Evolutionary conservation across 2,329 filamentous ascomycete genomes (phyloP).

Genomic region (Whalleya microplaca): DNA sequence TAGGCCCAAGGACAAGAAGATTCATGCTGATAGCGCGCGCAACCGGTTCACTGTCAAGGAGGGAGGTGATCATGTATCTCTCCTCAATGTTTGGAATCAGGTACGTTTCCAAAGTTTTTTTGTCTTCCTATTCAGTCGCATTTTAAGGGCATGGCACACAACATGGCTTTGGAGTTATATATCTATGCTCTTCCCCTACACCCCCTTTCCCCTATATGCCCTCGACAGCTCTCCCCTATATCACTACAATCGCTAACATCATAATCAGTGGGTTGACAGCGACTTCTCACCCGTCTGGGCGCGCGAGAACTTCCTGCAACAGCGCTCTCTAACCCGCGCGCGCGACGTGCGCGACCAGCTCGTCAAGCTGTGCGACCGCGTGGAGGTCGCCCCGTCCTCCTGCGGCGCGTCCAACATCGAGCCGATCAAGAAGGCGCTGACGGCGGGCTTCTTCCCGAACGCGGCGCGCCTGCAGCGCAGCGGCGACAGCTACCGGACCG

Average conservation of each 20-base stretch:
- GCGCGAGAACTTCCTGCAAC: conserved; percentile 91
- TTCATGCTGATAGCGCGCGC: conserved; percentile 89
- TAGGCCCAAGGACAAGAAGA: conserved; percentile 94
- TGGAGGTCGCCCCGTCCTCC: conserved; percentile 77
- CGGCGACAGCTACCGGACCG: conserved; percentile 86
- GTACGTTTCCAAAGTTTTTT: neutral
- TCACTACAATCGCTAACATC: neutral
- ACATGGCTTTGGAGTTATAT: too few species aligned
- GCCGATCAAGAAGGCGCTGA: conserved; percentile 85
- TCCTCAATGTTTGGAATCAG: conserved; percentile 85
- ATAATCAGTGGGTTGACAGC: conserved; percentile 80
- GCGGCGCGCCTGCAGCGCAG: conserved; percentile 81
- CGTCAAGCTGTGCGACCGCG: conserved; percentile 87
- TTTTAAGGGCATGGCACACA: too few species aligned
- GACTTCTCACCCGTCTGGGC: conserved; percentile 89
- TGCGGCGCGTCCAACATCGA: conserved; percentile 72
- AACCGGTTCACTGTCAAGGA: conserved; percentile 88
- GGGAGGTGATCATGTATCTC: conserved; percentile 85
- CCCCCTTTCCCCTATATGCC: too few species aligned
- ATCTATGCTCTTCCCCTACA: too few species aligned
- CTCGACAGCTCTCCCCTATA: neutral
- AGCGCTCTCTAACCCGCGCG: conserved; percentile 84
- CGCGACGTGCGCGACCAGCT: conserved; percentile 93
- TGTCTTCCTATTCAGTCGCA: too few species aligned
- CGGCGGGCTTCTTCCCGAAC: conserved; percentile 93